Base-by-base conservation (phyloP, 306 rosid genomes). In the Rubus parviflorus region DNA sequence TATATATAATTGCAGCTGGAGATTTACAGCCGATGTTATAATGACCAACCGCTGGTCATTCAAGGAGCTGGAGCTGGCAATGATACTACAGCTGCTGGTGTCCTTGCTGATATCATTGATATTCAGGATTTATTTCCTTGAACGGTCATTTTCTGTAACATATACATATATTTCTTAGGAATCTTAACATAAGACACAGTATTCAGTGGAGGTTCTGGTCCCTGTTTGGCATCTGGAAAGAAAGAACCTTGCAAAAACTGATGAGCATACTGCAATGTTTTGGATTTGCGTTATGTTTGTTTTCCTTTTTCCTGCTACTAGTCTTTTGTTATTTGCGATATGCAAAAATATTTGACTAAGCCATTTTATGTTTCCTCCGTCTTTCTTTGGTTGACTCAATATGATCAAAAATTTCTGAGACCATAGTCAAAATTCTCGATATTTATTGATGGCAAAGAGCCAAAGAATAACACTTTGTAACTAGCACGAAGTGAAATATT, bases 31-130 rank as follows among this genome's bases (percentile, higher is more conserved):
- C 80, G 95, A 78, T 94, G 97, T 86, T 94, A 94, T 61, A 74
- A 73, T 46, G 75, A 88, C 60, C 94, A 85, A 80, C 97, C 98
- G 2, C 88, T 94, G 72, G 97, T 94, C 65, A 89, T 94, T 86
- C 98, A 92, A 88, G 97, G 98, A 25, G 98, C 98, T 68, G 98
- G 98, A 74, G 98, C 98, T 53, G 98, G 98, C 70, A 92, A 92
- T 40, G 98, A 92, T 86, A 92, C 97, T 10, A 94, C 98, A 37
- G 97, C 98, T 17, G 90, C 93, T 3, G 98, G 98, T 66, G 98
- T 94, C 48, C 97, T 94, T 75, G 98, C 98, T 57, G 98, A 94
- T 86, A 89, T 94, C 10, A 70, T 94, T 64, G 98, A 92, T 81
- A 70, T 94, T 78, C 98, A 89, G 75, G 92, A 89, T 78, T 80